These are phyloP conservation scores for Chaetoceros tenuissimus DNA, from an alignment of 108 stramenopile genomes.

Conservation along the genomic window DNA sequence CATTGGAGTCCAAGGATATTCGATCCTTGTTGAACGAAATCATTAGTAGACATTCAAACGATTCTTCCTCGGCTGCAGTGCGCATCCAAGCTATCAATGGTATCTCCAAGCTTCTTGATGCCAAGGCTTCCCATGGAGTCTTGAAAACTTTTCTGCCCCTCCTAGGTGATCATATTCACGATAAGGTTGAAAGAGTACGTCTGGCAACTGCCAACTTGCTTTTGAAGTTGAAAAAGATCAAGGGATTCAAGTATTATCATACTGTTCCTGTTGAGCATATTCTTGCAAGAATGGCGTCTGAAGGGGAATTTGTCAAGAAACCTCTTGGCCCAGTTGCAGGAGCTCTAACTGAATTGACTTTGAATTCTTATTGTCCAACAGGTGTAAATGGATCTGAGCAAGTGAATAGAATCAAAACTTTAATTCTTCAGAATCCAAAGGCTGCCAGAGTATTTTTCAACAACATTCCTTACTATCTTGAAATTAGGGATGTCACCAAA, in stretches of 20 bases:
- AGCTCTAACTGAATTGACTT: constrained; percentile 62
- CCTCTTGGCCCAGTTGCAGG: constrained; percentile 50
- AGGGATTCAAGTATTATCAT: constrained; percentile 87
- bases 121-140: constrained; percentile 78
- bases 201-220: constrained; percentile 79
- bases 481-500: constrained; percentile 67
- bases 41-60: constrained; percentile 76
- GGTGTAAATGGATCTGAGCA: constrained; percentile 59
- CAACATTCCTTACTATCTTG: constrained; percentile 54
- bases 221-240: constrained; percentile 59
- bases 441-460: constrained; percentile 84
- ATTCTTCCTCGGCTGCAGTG: constrained; percentile 75
- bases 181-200: constrained; percentile 83
- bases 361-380: constrained; percentile 88
- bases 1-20: constrained; percentile 61
- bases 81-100: constrained; percentile 73
- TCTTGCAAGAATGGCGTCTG: constrained; percentile 67
- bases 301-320: constrained; percentile 26
- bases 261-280: constrained; percentile 86
- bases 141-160: constrained; percentile 80
- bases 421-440: constrained; percentile 54
- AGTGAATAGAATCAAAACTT: constrained; percentile 63
- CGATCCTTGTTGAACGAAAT: constrained; percentile 77
- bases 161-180: constrained; percentile 83
- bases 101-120: constrained; percentile 54